Base-by-base conservation (phyloP, 2,329 filamentous ascomycete species). In the Ophiostoma angusticollis region DNA sequence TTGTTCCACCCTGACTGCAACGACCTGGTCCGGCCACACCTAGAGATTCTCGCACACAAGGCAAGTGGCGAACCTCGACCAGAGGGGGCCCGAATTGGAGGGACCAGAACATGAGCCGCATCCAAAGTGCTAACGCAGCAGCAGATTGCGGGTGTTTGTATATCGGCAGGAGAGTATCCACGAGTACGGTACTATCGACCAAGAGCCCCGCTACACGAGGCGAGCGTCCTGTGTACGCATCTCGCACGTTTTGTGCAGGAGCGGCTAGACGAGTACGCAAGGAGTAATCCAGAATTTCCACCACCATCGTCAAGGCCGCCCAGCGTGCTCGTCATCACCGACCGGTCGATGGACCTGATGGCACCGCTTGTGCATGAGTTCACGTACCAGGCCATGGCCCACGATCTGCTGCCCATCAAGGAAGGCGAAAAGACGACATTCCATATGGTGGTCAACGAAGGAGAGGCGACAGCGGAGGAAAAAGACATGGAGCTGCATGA, bases 351-450 rank as follows among this genome's bases (percentile, higher is more conserved):
- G 81, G 91, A 98, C 57, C 61, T 95, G 4, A 76, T 81, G 62
- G 79, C 89, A 0, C 91, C 91, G 1, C 62, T 96, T 9, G 56
- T 96, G 4, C 91, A 98, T 60, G 91, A 98, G 53, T 95, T 98
- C 56, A 95, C 91, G 11, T 98, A 96, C 57, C 91, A 98, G 59
- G 86, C 91, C 36, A 96, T 98, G 89, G 89, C 85, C 4, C 84
- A 95, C 58, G 91, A 98, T 55, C 65, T 98, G 8, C 64, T 98
- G 22, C 81, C 82, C 0, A 85, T 98, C 53, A 78, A 82, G 51
- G 91, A 96, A 39, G 80, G 74, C 18, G 86, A 94, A 47, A 94
- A 91, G 57, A 72, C 93, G 9, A 85, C 80, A 0, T 98, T 87
- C 55, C 80, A 78, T 48, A 87, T 86, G 37, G 65, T 72, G 2